Evolutionary conservation across 2,329 filamentous ascomycete genomes (phyloP), one percentile per base, ranked within the genome.

Genomic region (Huntiella decipiens): DNA sequence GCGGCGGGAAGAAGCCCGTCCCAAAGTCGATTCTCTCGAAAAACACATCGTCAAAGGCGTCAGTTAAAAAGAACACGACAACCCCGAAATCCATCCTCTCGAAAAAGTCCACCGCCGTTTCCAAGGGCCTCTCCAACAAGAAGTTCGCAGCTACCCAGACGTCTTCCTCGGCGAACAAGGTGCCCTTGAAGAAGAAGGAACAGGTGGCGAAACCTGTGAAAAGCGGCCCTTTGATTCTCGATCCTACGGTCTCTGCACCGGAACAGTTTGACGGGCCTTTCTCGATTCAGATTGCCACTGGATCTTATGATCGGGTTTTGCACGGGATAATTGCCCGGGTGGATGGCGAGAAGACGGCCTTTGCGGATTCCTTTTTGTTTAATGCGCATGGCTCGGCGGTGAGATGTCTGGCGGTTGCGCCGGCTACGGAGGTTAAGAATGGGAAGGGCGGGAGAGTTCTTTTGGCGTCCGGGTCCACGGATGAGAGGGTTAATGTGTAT

Each of bases 401-500:
- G 58, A 81, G 86, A 55, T 92, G 84, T 58, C 70, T 98, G 32
- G 85, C 87, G 17, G 64, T 95, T 51, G 95, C 88, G 6, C 80
- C 82, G 3, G 68, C 82, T 0, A 82, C 83, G 10, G 71, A 70
- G 13, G 66, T 70, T 1, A 57, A 66, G 47, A 68, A 66, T 10
- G 74, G 68, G 52, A 78, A 80, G 60, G 63, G 66, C n/a, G 80
- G 84, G 58, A 94, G 91, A 59, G 73, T 94, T 43, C 79, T 91
- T 53, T 74, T 98, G 42, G 91, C 91, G 10, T 93, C 82, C 7
- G 91, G 91, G 53, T 81, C 82, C 60, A 92, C 84, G 17, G 91
- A 98, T 62, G 86, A 95, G 63, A 77, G 85, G 51, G 83, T 98
- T 65, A 95, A 98, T 58, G 71, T 98, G 46, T 98, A 94, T 68